Conservation (phyloP, 306 rosid genomes). For the Hippophae gyantsensis region DNA sequence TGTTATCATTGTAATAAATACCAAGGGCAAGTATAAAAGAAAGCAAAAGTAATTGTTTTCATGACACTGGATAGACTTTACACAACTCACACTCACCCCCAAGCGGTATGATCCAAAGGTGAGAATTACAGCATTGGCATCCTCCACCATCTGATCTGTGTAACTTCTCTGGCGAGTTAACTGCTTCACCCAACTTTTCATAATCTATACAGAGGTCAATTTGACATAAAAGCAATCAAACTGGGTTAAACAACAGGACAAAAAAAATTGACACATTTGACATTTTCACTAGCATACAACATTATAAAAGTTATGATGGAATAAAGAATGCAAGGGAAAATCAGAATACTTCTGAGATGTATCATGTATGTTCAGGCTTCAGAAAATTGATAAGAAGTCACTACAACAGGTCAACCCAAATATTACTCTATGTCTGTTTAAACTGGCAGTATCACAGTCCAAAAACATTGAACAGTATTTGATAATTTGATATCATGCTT, state of each 20-base stretch:
- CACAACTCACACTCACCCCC: slow-evolving; percentile 51
- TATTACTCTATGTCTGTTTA: too few relatives aligned
- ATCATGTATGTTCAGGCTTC: too few relatives aligned
- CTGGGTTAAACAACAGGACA: background rate
- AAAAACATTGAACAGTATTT: too few relatives aligned
- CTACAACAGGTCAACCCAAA: too few relatives aligned
- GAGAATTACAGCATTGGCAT: slow-evolving; percentile 74
- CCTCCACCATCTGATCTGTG: slow-evolving; percentile 95
- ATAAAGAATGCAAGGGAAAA: too few relatives aligned
- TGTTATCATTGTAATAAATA: background rate
- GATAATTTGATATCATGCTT: too few relatives aligned
- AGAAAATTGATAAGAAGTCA: too few relatives aligned
- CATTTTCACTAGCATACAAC: too few relatives aligned
- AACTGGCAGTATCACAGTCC: too few relatives aligned
- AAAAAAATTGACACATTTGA: too few relatives aligned
- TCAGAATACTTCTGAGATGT: too few relatives aligned
- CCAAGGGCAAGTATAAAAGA: background rate
- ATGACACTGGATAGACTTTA: background rate
- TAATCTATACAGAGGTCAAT: slow-evolving; percentile 47
- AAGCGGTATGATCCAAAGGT: slow-evolving; percentile 87
- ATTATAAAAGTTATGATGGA: too few relatives aligned
- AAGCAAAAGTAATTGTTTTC: background rate
- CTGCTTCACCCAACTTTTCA: slow-evolving; percentile 91
- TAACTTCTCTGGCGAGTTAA: slow-evolving; percentile 78
- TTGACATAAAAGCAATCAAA: slow-evolving; percentile 14